These are phyloP conservation scores for Puya raimondii DNA, from an alignment of 176 grass and related monocot species.

Conservation along the genomic window DNA sequence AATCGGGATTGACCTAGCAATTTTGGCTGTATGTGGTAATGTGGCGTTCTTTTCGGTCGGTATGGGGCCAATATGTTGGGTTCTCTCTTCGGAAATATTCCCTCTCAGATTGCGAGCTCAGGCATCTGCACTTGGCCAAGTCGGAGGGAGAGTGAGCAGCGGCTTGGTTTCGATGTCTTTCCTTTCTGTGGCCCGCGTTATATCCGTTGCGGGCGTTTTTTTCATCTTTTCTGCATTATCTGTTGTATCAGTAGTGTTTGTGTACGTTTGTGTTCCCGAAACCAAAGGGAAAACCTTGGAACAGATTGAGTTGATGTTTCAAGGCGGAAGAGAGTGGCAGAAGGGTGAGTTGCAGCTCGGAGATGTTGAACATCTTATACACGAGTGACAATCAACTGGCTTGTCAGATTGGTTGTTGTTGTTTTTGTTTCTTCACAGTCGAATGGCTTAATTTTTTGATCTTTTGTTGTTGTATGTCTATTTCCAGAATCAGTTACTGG, in stretches of 20 bases:
- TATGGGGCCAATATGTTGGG: conserved; percentile 93
- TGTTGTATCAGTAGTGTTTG: conserved; percentile 51
- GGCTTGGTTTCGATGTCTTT: conserved; percentile 84
- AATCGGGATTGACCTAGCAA: conserved; percentile 54
- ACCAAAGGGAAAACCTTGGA: conserved; percentile 88
- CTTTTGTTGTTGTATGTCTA: too few species aligned
- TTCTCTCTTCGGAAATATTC: conserved; percentile 82
- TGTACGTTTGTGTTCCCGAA: conserved; percentile 71
- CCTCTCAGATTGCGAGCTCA: conserved; percentile 81
- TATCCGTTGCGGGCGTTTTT: conserved; percentile 74
- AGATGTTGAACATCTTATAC: conserved; percentile 59
- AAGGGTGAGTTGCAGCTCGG: conserved; percentile 57
- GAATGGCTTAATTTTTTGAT: too few species aligned
- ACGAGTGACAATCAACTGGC: background rate
- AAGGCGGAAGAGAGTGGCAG: conserved; percentile 43
- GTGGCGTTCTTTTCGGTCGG: conserved; percentile 88
- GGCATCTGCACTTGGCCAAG: conserved; percentile 79
- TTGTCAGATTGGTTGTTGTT: too few species aligned
- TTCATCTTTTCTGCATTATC: conserved; percentile 56
- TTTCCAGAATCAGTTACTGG: too few species aligned
- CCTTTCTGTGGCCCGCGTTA: conserved; percentile 56
- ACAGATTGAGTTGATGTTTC: conserved; percentile 88
- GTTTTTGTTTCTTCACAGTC: too few species aligned
- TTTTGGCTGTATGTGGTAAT: conserved; percentile 73
- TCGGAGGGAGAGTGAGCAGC: conserved; percentile 78